phyloP scores from a whole-genome alignment of 768 basidiomycete genomes.

The Mycena amicta region DNA sequence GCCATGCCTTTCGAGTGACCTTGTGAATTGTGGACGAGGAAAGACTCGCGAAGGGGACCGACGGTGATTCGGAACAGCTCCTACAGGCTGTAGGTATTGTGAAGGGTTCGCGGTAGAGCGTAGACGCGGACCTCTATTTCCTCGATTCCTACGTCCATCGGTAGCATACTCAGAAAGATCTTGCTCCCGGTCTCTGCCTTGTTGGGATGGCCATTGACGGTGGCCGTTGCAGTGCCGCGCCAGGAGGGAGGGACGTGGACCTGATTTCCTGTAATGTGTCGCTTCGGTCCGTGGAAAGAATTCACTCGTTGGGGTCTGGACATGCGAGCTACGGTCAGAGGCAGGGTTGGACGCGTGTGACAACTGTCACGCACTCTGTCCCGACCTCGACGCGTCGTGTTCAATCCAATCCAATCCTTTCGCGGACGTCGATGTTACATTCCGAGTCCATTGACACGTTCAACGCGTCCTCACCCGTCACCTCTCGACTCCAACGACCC shows the following conservation, averaged over 20 bases:
- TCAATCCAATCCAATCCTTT: too few relatives aligned
- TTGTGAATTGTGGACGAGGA: slow-evolving; percentile 75
- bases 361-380: too few relatives aligned
- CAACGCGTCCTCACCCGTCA: too few relatives aligned
- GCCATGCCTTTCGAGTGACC: slow-evolving; percentile 83
- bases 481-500: too few relatives aligned
- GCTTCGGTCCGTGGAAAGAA: slow-evolving; percentile 56
- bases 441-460: not conserved
- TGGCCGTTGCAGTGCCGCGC: slow-evolving; percentile 36
- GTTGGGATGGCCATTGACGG: slow-evolving; percentile 2
- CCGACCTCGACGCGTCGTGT: too few relatives aligned
- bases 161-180: slow-evolving; percentile 67
- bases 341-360: too few relatives aligned
- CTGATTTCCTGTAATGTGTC: slow-evolving; percentile 57
- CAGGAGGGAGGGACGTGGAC: slow-evolving; percentile 64
- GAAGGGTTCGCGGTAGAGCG: not conserved
- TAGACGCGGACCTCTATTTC: slow-evolving; percentile 62
- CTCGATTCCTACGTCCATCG: slow-evolving; percentile 65
- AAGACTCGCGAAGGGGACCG: slow-evolving; percentile 70
- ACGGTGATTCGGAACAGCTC: slow-evolving; percentile 77
- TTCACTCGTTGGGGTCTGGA: slow-evolving; percentile 34
- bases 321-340: not conserved
- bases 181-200: slow-evolving; percentile 55
- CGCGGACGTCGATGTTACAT: not conserved
- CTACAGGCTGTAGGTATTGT: slow-evolving; percentile 36